Evolutionary conservation across 225 moss, liverwort and hornwort species (phyloP).

Genomic region (Lunularia cruciata): DNA sequence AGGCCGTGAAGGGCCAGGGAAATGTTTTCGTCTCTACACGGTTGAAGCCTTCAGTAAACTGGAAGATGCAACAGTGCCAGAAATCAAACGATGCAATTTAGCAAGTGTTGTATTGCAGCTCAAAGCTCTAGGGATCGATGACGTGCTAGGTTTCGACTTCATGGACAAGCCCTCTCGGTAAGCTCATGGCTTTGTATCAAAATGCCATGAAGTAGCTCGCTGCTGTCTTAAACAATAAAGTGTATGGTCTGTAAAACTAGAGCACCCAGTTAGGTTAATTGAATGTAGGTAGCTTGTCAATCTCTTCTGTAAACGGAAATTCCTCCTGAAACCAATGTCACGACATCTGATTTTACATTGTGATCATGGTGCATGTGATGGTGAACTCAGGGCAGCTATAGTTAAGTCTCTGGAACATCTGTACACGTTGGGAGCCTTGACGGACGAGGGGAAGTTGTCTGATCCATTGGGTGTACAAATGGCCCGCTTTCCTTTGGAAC

Average conservation of each 20-base stretch:
- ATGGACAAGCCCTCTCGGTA: conserved; percentile 98
- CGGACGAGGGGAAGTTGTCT: conserved; percentile 80
- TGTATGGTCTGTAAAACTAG: no score
- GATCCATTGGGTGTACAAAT: conserved; percentile 82
- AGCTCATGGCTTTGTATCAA: no score
- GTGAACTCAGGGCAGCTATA: conserved; percentile 70
- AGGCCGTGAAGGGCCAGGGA: conserved; percentile 96
- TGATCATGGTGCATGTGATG: neutral
- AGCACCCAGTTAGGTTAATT: no score
- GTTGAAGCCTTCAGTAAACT: conserved; percentile 73
- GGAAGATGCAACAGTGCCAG: conserved; percentile 80
- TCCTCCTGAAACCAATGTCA: neutral
- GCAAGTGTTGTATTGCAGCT: conserved; percentile 90
- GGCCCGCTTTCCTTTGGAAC: conserved; percentile 89
- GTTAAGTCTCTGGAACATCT: conserved; percentile 92
- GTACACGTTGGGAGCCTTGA: conserved; percentile 86
- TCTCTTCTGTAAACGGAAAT: neutral
- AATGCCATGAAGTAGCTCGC: no score
- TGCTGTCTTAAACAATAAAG: no score
- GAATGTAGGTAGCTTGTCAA: no score
- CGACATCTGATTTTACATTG: neutral
- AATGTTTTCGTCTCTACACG: conserved; percentile 94
- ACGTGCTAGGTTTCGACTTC: conserved; percentile 92
- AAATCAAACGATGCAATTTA: conserved; percentile 93
- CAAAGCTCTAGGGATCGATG: conserved; percentile 92